Evolutionary conservation across 805 yeast genomes (phyloP), one percentile per base, ranked within the genome.

Genomic region (Ogataea dorogensis): DNA sequence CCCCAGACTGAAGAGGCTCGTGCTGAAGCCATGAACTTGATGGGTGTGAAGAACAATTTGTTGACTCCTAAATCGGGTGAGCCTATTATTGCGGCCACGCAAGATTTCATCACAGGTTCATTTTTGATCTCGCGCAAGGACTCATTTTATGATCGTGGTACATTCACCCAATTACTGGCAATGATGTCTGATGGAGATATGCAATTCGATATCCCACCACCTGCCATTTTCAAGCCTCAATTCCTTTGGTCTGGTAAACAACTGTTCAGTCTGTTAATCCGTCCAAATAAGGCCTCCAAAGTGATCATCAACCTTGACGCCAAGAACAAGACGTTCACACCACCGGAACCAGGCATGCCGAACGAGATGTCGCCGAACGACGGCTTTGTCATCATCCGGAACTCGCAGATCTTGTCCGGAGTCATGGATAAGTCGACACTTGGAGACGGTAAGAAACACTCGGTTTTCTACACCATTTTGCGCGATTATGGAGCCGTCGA

Each of bases 1-100:
- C 98, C 98, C 2, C 99, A 93, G 63, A 93, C 98, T 1, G 98
- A 93, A 64, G 98, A 93, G 63, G 98, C 98, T 1, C 71, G 98
- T 47, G 95, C 98, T 0, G 99, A 93, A 63, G 98, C 98, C n/a
- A 87, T 91, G 63, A 86, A 85, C 54, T 71, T 93, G 56, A 93
- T 93, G 99, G 98, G 98, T 36, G 98, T 93, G 26, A 93, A 93
- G 54, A 85, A 89, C 57, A 93, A 93, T 58, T 68, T 93, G 46
- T 73, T 93, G 50, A 93, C 98, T 1, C 99, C 99, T 7, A 86
- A 89, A 56, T 86, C 95, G 20, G 99, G 99, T 52, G 98, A 94
- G 56, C 99, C 99, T 0, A 93, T 93, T 51, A 93, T 93, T 72
- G 99, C 98, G 0, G 99, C 99, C 7, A 93, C 98, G 1, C 99